A percentile compares a stretch with the other conserved stretches of the same genome.
Evolutionary conservation across 2,329 filamentous ascomycete species (phyloP).

Genomic region (Monilinia laxa): DNA sequence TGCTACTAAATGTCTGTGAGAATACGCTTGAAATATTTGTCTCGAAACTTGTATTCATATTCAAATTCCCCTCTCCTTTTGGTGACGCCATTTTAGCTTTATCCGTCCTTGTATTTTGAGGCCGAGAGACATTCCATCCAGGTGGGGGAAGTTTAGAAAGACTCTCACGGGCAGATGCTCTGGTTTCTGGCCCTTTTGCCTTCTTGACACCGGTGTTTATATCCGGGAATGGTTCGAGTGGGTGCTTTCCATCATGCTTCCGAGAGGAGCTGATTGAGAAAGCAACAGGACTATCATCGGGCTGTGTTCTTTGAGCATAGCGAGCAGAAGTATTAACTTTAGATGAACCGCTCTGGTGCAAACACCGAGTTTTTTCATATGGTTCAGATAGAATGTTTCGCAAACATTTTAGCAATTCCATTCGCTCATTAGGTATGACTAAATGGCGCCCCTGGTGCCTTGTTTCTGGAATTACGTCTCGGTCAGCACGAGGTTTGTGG

Average conservation of each 20-base stretch:
- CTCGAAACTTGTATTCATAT: slow-evolving; percentile 29
- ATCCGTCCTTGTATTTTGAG: not conserved
- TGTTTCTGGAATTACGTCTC: slow-evolving; percentile 27
- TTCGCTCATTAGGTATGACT: slow-evolving; percentile 22
- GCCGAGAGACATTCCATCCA: not conserved
- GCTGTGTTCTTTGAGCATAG: not conserved
- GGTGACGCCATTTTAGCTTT: not conserved
- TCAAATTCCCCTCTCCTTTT: not conserved
- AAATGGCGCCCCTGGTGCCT: slow-evolving; percentile 24
- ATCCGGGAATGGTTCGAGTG: slow-evolving; percentile 7
- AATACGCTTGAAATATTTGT: slow-evolving; percentile 29
- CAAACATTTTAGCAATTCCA: slow-evolving; percentile 23
- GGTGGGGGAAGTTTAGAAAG: not conserved
- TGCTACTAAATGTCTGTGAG: slow-evolving; percentile 20
- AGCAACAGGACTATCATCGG: slow-evolving; percentile 3
- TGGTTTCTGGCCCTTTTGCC: not conserved
- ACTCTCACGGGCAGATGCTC: not conserved
- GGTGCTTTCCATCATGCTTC: slow-evolving; percentile 13
- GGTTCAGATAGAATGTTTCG: not conserved
- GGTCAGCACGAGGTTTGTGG: slow-evolving; percentile 28
- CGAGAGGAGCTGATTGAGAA: not conserved
- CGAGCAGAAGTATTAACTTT: not conserved
- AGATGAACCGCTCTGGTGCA: not conserved
- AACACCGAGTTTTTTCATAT: not conserved
- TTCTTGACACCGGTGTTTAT: slow-evolving; percentile 1